Conservation (phyloP, 2,329 filamentous ascomycete genomes). For the Pestalotiopsis fici region DNA sequence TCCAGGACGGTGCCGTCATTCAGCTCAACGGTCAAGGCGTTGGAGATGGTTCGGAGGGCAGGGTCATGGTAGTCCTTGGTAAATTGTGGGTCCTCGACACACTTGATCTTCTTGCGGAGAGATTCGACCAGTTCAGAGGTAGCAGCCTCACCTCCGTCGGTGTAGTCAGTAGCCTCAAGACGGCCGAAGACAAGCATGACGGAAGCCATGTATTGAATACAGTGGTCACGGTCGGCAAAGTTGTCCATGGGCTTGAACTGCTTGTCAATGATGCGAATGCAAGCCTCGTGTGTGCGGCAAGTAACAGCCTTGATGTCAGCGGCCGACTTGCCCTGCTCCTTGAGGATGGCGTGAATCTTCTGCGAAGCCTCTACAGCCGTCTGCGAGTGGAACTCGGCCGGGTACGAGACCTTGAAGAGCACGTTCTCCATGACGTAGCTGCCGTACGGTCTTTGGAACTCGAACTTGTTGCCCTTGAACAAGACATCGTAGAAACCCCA, state of each 20-base stretch:
- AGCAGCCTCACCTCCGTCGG: constrained; percentile 88
- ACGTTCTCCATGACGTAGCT: constrained; percentile 99
- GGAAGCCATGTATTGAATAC: constrained; percentile 98
- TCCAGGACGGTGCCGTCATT: constrained; percentile 92
- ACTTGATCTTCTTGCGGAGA: constrained; percentile 90
- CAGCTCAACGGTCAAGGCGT: constrained; percentile 90
- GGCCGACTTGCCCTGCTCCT: constrained; percentile 83
- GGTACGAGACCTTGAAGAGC: constrained; percentile 99
- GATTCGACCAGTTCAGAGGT: constrained; percentile 87
- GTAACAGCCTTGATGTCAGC: constrained; percentile 91
- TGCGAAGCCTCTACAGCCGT: constrained; percentile 95
- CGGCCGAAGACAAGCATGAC: constrained; percentile 96
- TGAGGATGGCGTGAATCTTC: constrained; percentile 82
- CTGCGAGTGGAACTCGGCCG: constrained; percentile 98
- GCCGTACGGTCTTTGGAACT: constrained; percentile 94
- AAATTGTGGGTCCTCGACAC: constrained; percentile 94
- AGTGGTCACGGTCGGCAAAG: constrained; percentile 99
- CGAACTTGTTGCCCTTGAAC: constrained; percentile 93
- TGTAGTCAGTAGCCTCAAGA: constrained; percentile 91
- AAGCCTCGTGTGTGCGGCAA: constrained; percentile 97
- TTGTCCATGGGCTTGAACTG: constrained; percentile 99
- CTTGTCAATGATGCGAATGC: constrained; percentile 99
- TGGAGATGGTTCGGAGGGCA: constrained; percentile 90
- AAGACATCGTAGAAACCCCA: constrained; percentile 99
- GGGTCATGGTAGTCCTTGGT: constrained; percentile 96